Evolutionary conservation across 1,284 basidiomycete genomes (phyloP).

Genomic region (Mrakiaceae sp.): DNA sequence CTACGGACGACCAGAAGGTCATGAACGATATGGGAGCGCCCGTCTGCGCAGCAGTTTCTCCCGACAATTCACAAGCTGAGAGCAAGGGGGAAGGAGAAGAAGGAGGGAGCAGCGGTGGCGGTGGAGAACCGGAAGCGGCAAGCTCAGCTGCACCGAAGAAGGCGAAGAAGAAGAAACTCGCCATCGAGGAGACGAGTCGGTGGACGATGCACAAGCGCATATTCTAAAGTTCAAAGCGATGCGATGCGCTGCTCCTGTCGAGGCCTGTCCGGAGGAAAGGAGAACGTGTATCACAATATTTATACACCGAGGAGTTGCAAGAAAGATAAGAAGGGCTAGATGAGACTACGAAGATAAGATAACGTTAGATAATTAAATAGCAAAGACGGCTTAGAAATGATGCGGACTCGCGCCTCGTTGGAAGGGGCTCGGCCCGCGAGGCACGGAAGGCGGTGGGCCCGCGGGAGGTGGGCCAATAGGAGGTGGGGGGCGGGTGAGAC

Average conservation of each 20-base stretch:
- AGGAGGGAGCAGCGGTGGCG: conserved; percentile 6
- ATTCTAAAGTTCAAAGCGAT: no score
- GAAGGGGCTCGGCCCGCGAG: background rate
- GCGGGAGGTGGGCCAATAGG: background rate
- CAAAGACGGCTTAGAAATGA: background rate
- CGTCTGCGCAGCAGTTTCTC: background rate
- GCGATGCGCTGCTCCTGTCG: no score
- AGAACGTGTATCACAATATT: no score
- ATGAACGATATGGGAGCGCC: conserved; percentile 7
- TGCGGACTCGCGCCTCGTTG: background rate
- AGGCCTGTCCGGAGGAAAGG: no score
- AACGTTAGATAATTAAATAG: background rate
- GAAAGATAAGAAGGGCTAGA: background rate
- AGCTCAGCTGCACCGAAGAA: conserved; percentile 36
- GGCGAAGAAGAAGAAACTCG: conserved; percentile 44
- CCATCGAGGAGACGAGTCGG: conserved; percentile 72
- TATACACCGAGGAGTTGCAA: no score
- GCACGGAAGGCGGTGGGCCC: background rate
- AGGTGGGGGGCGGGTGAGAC: background rate
- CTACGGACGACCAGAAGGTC: conserved; percentile 4
- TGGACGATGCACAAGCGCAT: conserved; percentile 57
- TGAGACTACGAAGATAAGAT: background rate
- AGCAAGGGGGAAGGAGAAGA: conserved; percentile 7
- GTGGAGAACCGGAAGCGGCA: conserved; percentile 18
- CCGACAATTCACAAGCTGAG: background rate